Evolutionary conservation across 495 filamentous ascomycete species (phyloP).

Genomic region (Neurospora sp.): DNA sequence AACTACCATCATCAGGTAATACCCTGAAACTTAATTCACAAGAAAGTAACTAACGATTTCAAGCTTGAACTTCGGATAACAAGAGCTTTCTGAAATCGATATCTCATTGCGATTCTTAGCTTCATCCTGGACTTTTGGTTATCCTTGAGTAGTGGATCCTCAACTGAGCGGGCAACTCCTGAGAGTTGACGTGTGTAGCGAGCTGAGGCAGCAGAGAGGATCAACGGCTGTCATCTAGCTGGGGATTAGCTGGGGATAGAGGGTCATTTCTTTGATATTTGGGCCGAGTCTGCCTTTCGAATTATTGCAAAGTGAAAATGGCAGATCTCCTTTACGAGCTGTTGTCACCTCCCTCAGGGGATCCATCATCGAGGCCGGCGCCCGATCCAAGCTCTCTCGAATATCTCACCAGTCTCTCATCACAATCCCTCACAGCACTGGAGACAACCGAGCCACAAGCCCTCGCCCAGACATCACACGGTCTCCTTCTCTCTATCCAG

Average conservation of each 20-base stretch:
- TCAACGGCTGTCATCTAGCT: background rate
- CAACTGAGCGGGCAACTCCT: background rate
- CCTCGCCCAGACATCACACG: slow-evolving; percentile 69
- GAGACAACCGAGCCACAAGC: slow-evolving; percentile 67
- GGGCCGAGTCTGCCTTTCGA: background rate
- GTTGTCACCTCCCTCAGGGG: slow-evolving; percentile 9
- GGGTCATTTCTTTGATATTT: background rate
- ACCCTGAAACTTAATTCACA: background rate
- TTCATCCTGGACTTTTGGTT: background rate
- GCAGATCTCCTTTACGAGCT: slow-evolving; percentile 27
- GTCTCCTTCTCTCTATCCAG: slow-evolving; percentile 77
- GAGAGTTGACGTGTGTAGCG: background rate
- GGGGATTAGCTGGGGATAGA: no score
- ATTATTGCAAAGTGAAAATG: slow-evolving; percentile 12
- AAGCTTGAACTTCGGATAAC: background rate
- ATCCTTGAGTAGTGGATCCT: background rate
- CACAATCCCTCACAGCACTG: slow-evolving; percentile 65
- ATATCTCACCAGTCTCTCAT: slow-evolving; percentile 74
- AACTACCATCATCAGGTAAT: background rate
- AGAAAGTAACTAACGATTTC: background rate
- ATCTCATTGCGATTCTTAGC: background rate
- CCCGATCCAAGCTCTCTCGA: slow-evolving; percentile 65
- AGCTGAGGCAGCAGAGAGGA: background rate
- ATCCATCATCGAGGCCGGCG: slow-evolving; percentile 2
- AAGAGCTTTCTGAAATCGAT: background rate